Conservation (phyloP, 768 basidiomycete genomes). For the Pisolithus tinctorius region DNA sequence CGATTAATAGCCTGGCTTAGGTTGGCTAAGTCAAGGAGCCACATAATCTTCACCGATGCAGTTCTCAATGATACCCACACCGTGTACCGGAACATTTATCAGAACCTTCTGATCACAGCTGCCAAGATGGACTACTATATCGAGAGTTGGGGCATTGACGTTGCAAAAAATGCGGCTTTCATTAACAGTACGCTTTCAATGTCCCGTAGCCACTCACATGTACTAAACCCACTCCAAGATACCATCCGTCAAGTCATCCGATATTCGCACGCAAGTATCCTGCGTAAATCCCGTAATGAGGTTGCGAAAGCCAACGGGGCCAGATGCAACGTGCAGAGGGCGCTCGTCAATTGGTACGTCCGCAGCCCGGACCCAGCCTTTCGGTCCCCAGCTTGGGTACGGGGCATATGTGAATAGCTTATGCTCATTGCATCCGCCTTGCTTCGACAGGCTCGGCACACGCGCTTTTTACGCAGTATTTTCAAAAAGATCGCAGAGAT, state of each 20-base stretch:
- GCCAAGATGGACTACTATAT: constrained; percentile 88
- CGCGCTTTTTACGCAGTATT: constrained; percentile 73
- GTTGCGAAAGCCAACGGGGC: constrained; percentile 33
- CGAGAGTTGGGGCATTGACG: constrained; percentile 45
- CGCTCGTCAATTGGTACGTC: constrained; percentile 55
- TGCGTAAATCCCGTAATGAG: constrained; percentile 37
- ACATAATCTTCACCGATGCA: constrained; percentile 76
- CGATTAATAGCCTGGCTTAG: constrained; percentile 31
- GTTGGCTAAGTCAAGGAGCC: constrained; percentile 64
- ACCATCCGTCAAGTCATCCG: constrained; percentile 55
- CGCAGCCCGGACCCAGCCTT: not conserved
- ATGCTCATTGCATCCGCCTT: constrained; percentile 1
- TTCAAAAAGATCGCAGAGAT: constrained; percentile 43
- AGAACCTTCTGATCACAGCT: constrained; percentile 73
- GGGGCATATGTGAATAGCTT: not conserved
- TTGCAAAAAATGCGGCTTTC: constrained; percentile 41
- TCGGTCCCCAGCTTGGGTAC: not conserved
- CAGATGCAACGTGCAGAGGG: constrained; percentile 40
- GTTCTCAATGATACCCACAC: constrained; percentile 53
- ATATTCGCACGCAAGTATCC: constrained; percentile 48
- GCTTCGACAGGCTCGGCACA: constrained; percentile 61
- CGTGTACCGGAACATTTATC: constrained; percentile 80
- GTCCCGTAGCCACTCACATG: not conserved
- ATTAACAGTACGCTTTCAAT: constrained; percentile 41
- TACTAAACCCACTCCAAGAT: constrained; percentile 32